Conservation (phyloP, 495 filamentous ascomycete genomes). For the Xylaria castorea region DNA sequence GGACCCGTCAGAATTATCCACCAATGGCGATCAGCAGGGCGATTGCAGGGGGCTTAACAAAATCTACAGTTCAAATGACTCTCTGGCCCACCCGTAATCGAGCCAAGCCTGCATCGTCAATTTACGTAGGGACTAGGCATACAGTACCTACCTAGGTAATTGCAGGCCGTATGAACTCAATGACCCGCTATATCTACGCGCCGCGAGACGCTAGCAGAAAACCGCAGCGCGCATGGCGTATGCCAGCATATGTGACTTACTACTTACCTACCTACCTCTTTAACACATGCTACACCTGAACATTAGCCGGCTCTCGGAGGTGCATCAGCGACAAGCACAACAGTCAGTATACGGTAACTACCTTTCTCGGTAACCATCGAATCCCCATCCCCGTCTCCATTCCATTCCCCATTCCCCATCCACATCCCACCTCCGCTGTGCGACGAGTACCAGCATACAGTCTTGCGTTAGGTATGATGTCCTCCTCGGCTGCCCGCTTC, state of each 20-base stretch:
- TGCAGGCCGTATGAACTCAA: neutral
- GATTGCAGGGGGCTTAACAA: slow-evolving; percentile 9
- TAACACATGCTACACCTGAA: neutral
- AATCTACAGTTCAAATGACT: slow-evolving; percentile 25
- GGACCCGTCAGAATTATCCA: slow-evolving; percentile 20
- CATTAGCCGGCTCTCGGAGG: slow-evolving; percentile 7
- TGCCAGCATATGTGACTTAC: neutral
- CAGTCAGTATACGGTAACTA: slow-evolving; percentile 1
- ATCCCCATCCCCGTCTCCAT: neutral
- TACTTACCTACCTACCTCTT: neutral
- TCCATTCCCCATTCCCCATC: neutral
- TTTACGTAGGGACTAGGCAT: neutral
- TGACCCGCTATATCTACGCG: neutral
- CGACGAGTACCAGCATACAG: neutral
- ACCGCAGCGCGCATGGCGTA: neutral
- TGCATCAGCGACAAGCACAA: neutral
- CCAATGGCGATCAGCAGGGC: slow-evolving; percentile 12
- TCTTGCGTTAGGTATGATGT: slow-evolving; percentile 22
- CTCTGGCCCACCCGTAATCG: slow-evolving; percentile 1
- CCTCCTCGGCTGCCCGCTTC: slow-evolving; percentile 21
- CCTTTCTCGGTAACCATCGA: too few species aligned
- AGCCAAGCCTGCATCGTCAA: neutral
- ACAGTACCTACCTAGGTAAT: neutral
- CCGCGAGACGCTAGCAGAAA: slow-evolving; percentile 6
- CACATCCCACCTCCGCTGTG: slow-evolving; percentile 12